A percentile compares a stretch with the other conserved stretches of the same genome.
Conservation (phyloP, 495 filamentous ascomycete species). For the Aspergillus avenaceus region DNA sequence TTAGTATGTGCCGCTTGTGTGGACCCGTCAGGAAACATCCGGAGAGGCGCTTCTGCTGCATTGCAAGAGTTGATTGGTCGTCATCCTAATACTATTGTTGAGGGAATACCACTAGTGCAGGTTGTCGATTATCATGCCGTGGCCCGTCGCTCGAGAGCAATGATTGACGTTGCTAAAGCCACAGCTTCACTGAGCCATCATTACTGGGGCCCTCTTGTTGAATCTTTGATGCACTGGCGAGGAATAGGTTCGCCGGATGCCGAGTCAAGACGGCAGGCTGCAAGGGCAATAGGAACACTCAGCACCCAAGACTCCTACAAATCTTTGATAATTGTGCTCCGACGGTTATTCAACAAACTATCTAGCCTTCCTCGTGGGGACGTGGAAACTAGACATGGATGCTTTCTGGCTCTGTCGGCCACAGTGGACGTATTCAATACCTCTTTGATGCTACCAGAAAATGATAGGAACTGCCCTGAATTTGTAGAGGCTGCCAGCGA, state of each 20-base stretch:
- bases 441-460: slow-evolving; percentile 5
- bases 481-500: slow-evolving; percentile 17
- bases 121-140: slow-evolving; percentile 91
- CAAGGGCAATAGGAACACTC: slow-evolving; percentile 60
- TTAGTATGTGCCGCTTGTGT: slow-evolving; percentile 78
- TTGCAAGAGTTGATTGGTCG: slow-evolving; percentile 91
- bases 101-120: slow-evolving; percentile 83
- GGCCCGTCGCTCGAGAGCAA: slow-evolving; percentile 75
- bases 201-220: slow-evolving; percentile 68
- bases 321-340: slow-evolving; percentile 30
- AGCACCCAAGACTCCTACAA: slow-evolving; percentile 32
- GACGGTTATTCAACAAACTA: slow-evolving; percentile 40
- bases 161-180: slow-evolving; percentile 66
- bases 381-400: slow-evolving; percentile 64
- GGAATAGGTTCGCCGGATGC: slow-evolving; percentile 76
- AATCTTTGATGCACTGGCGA: slow-evolving; percentile 79
- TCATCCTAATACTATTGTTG: slow-evolving; percentile 75
- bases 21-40: slow-evolving; percentile 88
- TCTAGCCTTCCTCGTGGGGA: slow-evolving; percentile 50
- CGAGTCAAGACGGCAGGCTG: slow-evolving; percentile 66
- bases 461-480: slow-evolving; percentile 5
- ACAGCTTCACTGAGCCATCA: slow-evolving; percentile 57
- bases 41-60: slow-evolving; percentile 86
- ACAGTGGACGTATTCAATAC: slow-evolving; percentile 32
- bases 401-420: slow-evolving; percentile 56